Conservation (phyloP, 805 yeast species). For the Candida insectalens region DNA sequence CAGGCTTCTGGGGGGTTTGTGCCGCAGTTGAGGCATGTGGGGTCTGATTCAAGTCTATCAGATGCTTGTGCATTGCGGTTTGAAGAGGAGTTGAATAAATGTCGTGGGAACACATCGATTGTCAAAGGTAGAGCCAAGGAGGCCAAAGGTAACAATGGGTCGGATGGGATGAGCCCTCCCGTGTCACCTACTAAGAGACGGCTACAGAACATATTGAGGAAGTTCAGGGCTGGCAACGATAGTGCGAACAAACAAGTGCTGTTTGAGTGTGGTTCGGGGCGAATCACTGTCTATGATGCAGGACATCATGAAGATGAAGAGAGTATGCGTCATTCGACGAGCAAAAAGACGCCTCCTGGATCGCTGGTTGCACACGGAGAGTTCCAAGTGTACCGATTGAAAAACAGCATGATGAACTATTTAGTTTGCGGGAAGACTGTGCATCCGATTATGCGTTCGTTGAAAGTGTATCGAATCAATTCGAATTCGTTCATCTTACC, state of each 20-base stretch:
- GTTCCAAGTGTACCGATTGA: constrained; percentile 50
- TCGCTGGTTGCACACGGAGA: constrained; percentile 50
- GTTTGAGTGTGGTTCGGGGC: constrained; percentile 2
- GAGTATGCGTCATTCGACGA: too few species aligned
- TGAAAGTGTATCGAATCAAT: constrained; percentile 44
- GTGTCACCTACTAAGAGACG: not conserved
- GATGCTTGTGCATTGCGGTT: not conserved
- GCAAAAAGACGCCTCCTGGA: constrained; percentile 22
- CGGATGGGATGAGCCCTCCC: not conserved
- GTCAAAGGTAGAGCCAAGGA: too few species aligned
- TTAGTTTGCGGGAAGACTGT: constrained; percentile 60
- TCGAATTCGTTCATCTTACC: constrained; percentile 47
- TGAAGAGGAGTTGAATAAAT: not conserved
- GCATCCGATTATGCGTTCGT: constrained; percentile 62
- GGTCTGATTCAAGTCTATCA: not conserved
- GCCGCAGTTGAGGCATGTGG: too few species aligned
- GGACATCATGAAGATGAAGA: too few species aligned
- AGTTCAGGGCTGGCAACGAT: constrained; percentile 1
- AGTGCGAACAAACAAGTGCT: constrained; percentile 4
- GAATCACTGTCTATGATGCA: constrained; percentile 3
- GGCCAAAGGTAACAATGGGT: not conserved
- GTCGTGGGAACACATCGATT: not conserved
- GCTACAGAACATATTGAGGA: constrained; percentile 1
- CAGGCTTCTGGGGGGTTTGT: too few species aligned
- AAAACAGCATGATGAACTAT: constrained; percentile 43